Conservation (phyloP, 306 rosid species). For the Carpinus viminea region DNA sequence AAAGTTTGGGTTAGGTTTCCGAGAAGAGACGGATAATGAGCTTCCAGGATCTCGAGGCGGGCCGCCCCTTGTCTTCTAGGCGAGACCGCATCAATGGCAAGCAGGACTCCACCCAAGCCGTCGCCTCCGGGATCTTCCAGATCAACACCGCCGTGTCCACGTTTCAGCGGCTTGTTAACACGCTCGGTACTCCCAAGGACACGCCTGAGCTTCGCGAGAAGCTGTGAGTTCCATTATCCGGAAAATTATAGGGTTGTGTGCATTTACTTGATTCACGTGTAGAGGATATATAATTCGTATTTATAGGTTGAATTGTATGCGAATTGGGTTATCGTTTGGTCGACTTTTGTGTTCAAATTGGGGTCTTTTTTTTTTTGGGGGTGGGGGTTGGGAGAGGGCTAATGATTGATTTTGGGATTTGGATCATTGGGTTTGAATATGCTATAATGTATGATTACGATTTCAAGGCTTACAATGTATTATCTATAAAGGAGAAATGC, state of each 20-base stretch:
- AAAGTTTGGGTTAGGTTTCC: conserved; percentile 36
- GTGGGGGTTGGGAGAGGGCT: too few relatives aligned
- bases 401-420: not conserved
- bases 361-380: not conserved
- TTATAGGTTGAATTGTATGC: not conserved
- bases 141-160: conserved; percentile 96
- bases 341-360: not conserved
- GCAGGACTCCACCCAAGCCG: conserved; percentile 89
- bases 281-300: not conserved
- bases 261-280: not conserved
- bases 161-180: conserved; percentile 91
- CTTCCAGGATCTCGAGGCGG: conserved; percentile 86
- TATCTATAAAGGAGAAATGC: too few relatives aligned
- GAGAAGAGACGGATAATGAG: conserved; percentile 51
- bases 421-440: not conserved
- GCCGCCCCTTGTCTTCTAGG: conserved; percentile 64
- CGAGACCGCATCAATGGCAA: conserved; percentile 64
- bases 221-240: conserved; percentile 55
- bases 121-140: conserved; percentile 95
- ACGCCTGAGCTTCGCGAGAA: conserved; percentile 92
- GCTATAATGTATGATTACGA: not conserved
- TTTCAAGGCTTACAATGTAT: not conserved
- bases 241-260: not conserved
- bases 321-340: not conserved
- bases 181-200: conserved; percentile 97